Evolutionary conservation across 1,139 yeast genomes (phyloP).

Genomic region (Protomyces macrosporus): DNA sequence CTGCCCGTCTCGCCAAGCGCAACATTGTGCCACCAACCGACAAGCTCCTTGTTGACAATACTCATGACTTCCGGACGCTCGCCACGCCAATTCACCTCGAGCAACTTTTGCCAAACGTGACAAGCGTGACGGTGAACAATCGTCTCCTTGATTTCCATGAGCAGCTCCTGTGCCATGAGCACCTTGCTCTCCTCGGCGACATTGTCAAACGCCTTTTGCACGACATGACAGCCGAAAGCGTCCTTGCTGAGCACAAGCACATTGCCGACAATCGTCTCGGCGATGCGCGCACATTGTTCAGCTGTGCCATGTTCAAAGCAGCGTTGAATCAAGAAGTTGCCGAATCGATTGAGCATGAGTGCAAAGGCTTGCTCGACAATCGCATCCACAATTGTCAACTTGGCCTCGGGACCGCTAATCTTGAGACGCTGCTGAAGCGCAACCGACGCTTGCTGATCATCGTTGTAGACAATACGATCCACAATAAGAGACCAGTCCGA

Average conservation of each 20-base stretch:
- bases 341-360: constrained; percentile 43
- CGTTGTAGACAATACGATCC: constrained; percentile 39
- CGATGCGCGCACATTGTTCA: constrained; percentile 38
- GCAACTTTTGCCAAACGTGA: constrained; percentile 46
- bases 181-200: constrained; percentile 37
- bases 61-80: constrained; percentile 39
- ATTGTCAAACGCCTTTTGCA: constrained; percentile 44
- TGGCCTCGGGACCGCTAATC: constrained; percentile 38
- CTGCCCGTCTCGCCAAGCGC: constrained; percentile 44
- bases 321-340: constrained; percentile 44
- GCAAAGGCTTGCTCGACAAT: constrained; percentile 38
- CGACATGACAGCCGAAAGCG: constrained; percentile 45
- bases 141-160: constrained; percentile 38
- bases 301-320: constrained; percentile 42
- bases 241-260: constrained; percentile 40
- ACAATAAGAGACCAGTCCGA: constrained; percentile 38
- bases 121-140: constrained; percentile 43
- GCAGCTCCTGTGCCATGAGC: constrained; percentile 40
- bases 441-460: constrained; percentile 45
- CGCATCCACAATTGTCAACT: constrained; percentile 38
- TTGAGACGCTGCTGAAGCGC: constrained; percentile 44
- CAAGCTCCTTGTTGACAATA: constrained; percentile 39
- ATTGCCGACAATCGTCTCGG: constrained; percentile 38
- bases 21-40: constrained; percentile 42
- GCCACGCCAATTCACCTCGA: constrained; percentile 41